These are phyloP conservation scores for Coemansia sp. DNA, from an alignment of 192 early-diverging fungal genomes.

Conservation along the genomic window DNA sequence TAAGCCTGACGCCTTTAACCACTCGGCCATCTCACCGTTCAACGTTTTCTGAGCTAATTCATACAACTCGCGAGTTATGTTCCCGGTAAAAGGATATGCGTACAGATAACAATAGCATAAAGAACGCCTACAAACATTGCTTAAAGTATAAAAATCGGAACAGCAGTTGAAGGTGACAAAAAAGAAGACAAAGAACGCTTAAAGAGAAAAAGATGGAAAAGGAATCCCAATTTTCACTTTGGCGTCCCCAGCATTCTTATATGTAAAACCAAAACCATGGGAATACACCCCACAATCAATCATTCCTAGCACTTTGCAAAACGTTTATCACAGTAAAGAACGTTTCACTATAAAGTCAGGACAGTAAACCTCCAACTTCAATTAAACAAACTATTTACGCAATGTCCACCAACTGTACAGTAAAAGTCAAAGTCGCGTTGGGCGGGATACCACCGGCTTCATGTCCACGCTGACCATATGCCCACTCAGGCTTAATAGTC, in stretches of 20 bases:
- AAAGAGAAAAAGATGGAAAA: no score
- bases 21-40: neutral
- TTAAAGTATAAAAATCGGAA: no score
- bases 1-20: neutral
- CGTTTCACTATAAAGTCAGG: no score
- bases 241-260: no score
- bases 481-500: conserved; percentile 79
- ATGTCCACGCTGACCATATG: conserved; percentile 76
- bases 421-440: conserved; percentile 76
- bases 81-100: no score
- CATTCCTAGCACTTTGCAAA: no score
- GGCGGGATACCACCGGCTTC: conserved; percentile 72
- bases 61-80: neutral
- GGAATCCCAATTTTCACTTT: no score
- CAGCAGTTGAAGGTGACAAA: no score
- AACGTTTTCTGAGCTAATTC: neutral
- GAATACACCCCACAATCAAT: no score
- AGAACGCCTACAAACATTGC: neutral
- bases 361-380: neutral
- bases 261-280: no score
- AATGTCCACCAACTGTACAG: conserved; percentile 72
- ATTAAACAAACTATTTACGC: conserved; percentile 7
- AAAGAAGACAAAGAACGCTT: no score
- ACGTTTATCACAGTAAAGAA: no score
- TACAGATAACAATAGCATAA: neutral